Base-by-base conservation (phyloP, 2,329 filamentous ascomycete species). In the Scytalidium lignicola region DNA sequence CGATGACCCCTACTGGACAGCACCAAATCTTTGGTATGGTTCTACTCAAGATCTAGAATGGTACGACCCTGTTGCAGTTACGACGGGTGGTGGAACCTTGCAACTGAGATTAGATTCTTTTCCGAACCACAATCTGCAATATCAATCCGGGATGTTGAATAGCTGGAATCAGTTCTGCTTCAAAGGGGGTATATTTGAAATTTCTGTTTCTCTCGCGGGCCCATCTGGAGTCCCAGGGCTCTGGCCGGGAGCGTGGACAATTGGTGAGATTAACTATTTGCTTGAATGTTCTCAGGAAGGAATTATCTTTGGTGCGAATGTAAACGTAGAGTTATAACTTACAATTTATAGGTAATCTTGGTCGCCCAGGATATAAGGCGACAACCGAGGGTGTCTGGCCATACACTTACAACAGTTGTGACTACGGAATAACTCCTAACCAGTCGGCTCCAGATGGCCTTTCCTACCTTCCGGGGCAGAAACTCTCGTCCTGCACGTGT, bases 351-450 rank as follows among this genome's bases (percentile, higher is more conserved):
- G 75, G 75, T 1, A 79, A 79, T 52, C 67, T 78, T 2, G 75
- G 74, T 3, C 65, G 74, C 26, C 75, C 75, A 17, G 75, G 75
- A 32, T 77, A 76, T 52, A 62, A 72, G 26, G 65, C 73, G 2
- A 76, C 74, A 1, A 78, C 74, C 1, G 75, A 79, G 18, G 75
- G 75, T 5, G 61, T 76, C 50, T 79, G 75, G 75, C 75, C 75
- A 2, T 79, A 78, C 55, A 78, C 74, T 0, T 79, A 79, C 57
- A 63, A 73, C 45, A 65, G 67, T 28, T 79, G 75, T 55, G 75
- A 88, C 61, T 71, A 74, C 18, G 85, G 85, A 9, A 87, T 88
- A 53, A 87, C 84, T 2, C 74, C 82, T 1, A 88, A 88, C 58
- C 84, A 88, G 60, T 86, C 82, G 51, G 76, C 79, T 17, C 69